phyloP scores from a whole-genome alignment of 2,329 filamentous ascomycete genomes.

The Alternaria conjuncta region DNA sequence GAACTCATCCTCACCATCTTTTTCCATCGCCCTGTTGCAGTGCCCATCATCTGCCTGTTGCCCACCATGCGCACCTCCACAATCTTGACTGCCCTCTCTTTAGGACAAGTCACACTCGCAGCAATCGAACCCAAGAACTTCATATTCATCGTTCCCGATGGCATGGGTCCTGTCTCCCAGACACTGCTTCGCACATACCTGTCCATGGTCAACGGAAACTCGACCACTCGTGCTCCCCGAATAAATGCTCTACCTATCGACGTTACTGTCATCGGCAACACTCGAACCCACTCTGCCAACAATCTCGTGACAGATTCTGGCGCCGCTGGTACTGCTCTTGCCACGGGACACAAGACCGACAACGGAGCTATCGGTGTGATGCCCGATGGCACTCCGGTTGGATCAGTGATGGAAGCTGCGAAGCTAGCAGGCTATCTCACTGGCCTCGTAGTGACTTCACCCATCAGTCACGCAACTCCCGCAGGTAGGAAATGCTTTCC shows the following conservation, averaged over 20 bases:
- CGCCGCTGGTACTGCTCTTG: conserved; percentile 51
- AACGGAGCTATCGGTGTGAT: conserved; percentile 48
- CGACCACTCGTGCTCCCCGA: conserved; percentile 23
- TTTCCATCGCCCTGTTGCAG: background rate
- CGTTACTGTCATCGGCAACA: conserved; percentile 30
- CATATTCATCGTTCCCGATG: conserved; percentile 35
- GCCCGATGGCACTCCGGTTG: conserved; percentile 43
- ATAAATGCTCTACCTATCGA: conserved; percentile 27
- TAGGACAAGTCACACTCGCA: conserved; percentile 1
- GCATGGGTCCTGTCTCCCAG: conserved; percentile 31
- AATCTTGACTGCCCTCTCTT: background rate
- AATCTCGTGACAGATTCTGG: conserved; percentile 53
- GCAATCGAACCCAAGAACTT: conserved; percentile 20
- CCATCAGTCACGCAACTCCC: conserved; percentile 40
- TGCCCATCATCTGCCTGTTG: background rate
- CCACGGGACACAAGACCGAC: conserved; percentile 50
- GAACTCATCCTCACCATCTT: background rate
- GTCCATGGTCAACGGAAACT: conserved; percentile 24
- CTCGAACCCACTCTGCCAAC: conserved; percentile 31
- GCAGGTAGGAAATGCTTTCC: conserved; percentile 9
- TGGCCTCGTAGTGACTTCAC: conserved; percentile 52
- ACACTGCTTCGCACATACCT: conserved; percentile 31
- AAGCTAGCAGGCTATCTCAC: conserved; percentile 51
- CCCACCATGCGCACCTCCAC: background rate
- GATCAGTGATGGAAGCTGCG: conserved; percentile 51